Base-by-base conservation (phyloP, 441 rosid species). In the Arabidopsis lyrata region DNA sequence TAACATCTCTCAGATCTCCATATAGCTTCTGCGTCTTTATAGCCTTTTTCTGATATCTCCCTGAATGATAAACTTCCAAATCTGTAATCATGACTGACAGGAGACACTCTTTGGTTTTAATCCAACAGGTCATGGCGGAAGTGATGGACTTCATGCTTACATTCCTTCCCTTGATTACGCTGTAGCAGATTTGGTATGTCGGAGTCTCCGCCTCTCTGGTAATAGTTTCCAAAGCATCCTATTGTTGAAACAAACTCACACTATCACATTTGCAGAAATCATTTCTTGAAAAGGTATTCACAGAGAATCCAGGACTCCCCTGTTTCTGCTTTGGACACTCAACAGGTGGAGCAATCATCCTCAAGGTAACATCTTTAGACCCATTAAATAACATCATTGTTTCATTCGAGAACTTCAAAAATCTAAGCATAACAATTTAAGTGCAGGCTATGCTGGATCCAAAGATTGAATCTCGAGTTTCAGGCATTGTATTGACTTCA, bases 321-420 rank as follows among this genome's bases (percentile, higher is more conserved):
- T 93, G 95, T 80, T 93, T 91, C 78, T 90, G 92, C 84, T 79
- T 91, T 72, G 97, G 97, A 27, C 99, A 94, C 78, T 94, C 99
- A 22, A 94, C 97, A 0, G 99, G 99, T 18, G 97, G 83, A 39
- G 92, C 97, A 48, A 94, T 91, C 76, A 77, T 88, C 65, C 88
- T 94, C 9, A 87, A 91, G 90, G 97, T 93, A 65, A 67, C 47
- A 45, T 74, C 39, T 50, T n/a, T 66, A 50, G 8, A 59, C 35
- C 10, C 4, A 2, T 22, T 20, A 31, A 10, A 6, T 2, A 55
- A 16, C 20, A 45, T 15, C 54, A 8, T 44, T 11, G 27, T 24
- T 44, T 63, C 45, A 54, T n/a, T 14, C 8, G 3, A 44, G 0
- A 52, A 20, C 2, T 56, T 9, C 24, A 31, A 39, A 20, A 50